phyloP scores from a whole-genome alignment of 352 stramenopile species.

The Globisporangium abappressorium region DNA sequence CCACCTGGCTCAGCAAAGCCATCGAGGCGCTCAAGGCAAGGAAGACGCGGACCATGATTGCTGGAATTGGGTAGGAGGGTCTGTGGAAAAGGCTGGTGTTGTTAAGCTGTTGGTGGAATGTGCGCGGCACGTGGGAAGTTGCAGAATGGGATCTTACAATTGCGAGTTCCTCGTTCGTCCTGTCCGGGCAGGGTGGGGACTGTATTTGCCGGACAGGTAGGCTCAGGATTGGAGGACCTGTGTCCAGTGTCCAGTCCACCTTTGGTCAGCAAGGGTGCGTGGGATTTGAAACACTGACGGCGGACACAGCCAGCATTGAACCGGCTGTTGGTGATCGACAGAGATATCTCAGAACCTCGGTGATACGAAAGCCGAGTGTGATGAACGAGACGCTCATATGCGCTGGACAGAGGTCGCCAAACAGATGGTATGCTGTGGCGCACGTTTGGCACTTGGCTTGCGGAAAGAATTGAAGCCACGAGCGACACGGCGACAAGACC shows the following conservation, averaged over 20 bases:
- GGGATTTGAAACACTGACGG: neutral
- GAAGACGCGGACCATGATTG: conserved; percentile 43
- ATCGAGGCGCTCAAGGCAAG: conserved; percentile 33
- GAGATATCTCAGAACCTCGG: conserved; percentile 8
- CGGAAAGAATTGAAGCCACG: conserved; percentile 1
- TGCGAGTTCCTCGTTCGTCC: neutral
- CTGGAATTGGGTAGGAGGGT: neutral
- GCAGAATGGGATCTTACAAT: conserved; percentile 7
- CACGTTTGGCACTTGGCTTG: conserved; percentile 1
- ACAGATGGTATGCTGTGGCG: neutral
- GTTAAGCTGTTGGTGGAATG: neutral
- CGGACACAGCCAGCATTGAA: conserved; percentile 8
- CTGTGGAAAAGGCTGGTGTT: neutral
- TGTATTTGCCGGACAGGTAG: neutral
- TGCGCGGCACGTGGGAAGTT: conserved; percentile 15
- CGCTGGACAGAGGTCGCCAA: neutral
- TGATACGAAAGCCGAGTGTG: neutral
- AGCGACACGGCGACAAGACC: conserved; percentile 1
- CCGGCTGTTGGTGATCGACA: conserved; percentile 11
- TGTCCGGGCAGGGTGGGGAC: neutral
- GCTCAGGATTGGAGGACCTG: neutral
- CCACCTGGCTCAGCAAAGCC: conserved; percentile 25
- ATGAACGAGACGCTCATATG: neutral
- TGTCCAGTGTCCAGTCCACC: conserved; percentile 10
- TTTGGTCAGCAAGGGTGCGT: neutral